These are phyloP conservation scores for Rickenella mellea DNA, from an alignment of 768 basidiomycete genomes.

Conservation along the genomic window DNA sequence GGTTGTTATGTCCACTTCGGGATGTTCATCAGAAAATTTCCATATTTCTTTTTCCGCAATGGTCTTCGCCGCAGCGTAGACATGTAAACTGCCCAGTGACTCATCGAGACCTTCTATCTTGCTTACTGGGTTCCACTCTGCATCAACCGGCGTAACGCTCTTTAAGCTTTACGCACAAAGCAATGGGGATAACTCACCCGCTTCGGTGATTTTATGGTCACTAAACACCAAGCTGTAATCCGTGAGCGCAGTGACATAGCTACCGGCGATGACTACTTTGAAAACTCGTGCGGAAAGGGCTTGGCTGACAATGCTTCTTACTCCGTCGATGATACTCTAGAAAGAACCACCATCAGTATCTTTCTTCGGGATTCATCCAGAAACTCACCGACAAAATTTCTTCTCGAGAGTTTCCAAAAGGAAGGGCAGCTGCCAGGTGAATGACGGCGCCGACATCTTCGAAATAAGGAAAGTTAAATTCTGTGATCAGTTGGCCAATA, in stretches of 20 bases:
- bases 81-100: constrained; percentile 13
- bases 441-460: constrained; percentile 2
- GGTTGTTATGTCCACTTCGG: constrained; percentile 15
- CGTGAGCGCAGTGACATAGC: neutral
- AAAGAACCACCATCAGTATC: constrained; percentile 1
- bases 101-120: constrained; percentile 19
- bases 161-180: no score
- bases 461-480: neutral
- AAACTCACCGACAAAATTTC: neutral
- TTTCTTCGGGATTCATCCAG: constrained; percentile 3
- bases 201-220: neutral
- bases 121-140: constrained; percentile 25
- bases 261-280: constrained; percentile 2
- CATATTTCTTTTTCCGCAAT: constrained; percentile 17
- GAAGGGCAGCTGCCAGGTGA: constrained; percentile 5
- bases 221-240: neutral
- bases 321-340: constrained; percentile 7
- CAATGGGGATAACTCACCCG: no score
- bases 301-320: constrained; percentile 4
- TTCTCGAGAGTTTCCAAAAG: neutral
- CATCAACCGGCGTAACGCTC: no score
- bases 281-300: constrained; percentile 1
- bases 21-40: constrained; percentile 17
- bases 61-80: constrained; percentile 29
- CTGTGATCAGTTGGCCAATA: neutral